Percentiles rank a stretch among this genome's conserved stretches.
These are phyloP conservation scores for Phialophora chinensis DNA, from an alignment of 2,329 filamentous ascomycete species.

Conservation along the genomic window DNA sequence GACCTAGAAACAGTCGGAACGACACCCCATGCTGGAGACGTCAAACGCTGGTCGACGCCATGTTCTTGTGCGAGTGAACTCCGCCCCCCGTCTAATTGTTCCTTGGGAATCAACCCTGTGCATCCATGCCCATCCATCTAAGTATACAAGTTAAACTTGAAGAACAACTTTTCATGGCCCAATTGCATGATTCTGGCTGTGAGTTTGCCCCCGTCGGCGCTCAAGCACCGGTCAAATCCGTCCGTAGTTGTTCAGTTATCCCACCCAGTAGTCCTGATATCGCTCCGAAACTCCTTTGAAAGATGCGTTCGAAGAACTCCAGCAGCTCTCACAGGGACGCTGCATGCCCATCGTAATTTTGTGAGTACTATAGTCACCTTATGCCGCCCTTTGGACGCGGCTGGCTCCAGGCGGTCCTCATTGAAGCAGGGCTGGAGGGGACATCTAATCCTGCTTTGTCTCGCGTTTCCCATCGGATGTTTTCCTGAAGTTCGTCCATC, in stretches of 20 bases:
- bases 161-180: neutral
- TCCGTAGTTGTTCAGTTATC: conserved; percentile 8
- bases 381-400: neutral
- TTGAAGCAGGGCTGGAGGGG: neutral
- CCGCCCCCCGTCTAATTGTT: conserved; percentile 10
- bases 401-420: neutral
- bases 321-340: neutral
- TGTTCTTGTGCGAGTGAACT: neutral
- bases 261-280: conserved; percentile 8
- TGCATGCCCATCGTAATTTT: neutral
- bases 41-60: neutral
- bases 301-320: neutral
- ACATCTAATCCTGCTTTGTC: conserved; percentile 5
- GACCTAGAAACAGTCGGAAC: neutral
- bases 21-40: neutral
- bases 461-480: neutral
- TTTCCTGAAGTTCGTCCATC: conserved; percentile 20
- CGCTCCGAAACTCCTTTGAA: conserved; percentile 5
- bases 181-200: conserved; percentile 16
- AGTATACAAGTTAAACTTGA: conserved; percentile 14
- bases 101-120: neutral
- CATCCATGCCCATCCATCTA: conserved; percentile 14
- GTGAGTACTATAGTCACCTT: neutral
- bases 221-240: neutral
- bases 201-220: neutral